phyloP scores from a whole-genome alignment of 768 basidiomycete species.

The Phaeotremella skinneri region DNA sequence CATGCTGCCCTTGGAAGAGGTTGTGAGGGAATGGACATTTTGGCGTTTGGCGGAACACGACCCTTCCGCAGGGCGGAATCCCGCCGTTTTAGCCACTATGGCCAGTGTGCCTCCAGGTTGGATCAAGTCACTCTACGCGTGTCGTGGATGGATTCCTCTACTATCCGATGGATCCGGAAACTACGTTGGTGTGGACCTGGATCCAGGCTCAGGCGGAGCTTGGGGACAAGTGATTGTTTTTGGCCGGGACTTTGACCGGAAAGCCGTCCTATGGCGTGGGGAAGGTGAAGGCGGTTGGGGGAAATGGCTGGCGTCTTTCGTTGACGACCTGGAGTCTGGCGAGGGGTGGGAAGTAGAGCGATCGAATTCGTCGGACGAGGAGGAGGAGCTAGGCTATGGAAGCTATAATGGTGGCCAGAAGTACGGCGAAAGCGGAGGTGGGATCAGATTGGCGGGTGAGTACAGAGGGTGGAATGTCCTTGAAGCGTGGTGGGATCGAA shows the following conservation, averaged over 20 bases:
- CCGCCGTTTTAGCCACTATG: conserved; percentile 70
- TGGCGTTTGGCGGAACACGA: conserved; percentile 94
- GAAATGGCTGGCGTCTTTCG: conserved; percentile 84
- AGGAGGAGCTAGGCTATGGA: conserved; percentile 51
- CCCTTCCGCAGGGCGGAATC: conserved; percentile 77
- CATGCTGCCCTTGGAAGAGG: conserved; percentile 87
- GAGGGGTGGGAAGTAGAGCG: conserved; percentile 80
- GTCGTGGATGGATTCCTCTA: conserved; percentile 94
- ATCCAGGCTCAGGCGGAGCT: conserved; percentile 63
- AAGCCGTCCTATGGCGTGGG: conserved; percentile 89
- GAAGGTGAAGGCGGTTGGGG: conserved; percentile 93
- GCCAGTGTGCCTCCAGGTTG: conserved; percentile 83
- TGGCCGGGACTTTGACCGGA: conserved; percentile 97
- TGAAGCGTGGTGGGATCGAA: conserved; percentile 89
- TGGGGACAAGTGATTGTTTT: conserved; percentile 95
- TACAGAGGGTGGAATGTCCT: conserved; percentile 89
- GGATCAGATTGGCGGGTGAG: conserved; percentile 73
- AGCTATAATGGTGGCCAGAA: conserved; percentile 56
- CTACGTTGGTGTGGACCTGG: conserved; percentile 93
- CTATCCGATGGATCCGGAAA: conserved; percentile 91
- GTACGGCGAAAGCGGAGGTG: conserved; percentile 67
- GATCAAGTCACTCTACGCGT: conserved; percentile 85
- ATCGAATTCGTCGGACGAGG: conserved; percentile 42
- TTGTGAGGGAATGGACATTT: conserved; percentile 91
- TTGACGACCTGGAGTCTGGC: conserved; percentile 84